These are phyloP conservation scores for Fusarium haematococcum DNA, from an alignment of 2,329 filamentous ascomycete genomes.

Conservation along the genomic window DNA sequence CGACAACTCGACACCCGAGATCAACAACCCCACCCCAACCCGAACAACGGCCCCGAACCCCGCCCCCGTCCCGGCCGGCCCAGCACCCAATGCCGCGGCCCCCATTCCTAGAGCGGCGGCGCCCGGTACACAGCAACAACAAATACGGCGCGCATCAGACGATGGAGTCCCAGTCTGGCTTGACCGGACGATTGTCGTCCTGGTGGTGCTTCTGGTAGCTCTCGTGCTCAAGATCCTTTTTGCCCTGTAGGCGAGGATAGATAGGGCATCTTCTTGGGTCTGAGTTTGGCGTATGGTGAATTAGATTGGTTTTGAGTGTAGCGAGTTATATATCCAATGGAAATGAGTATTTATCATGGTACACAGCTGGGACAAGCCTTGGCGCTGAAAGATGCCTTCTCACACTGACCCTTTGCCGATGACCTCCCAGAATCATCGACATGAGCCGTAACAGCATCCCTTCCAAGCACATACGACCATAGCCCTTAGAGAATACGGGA, in stretches of 20 bases:
- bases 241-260: constrained; percentile 36
- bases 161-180: constrained; percentile 78
- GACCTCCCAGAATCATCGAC: not conserved
- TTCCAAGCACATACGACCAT: not conserved
- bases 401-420: not conserved
- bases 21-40: constrained; percentile 29
- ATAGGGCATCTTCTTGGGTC: constrained; percentile 2
- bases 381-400: not conserved
- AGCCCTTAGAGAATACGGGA: not conserved
- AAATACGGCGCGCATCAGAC: constrained; percentile 39
- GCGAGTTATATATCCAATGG: constrained; percentile 41
- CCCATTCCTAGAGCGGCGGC: constrained; percentile 4
- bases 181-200: constrained; percentile 81
- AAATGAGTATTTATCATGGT: constrained; percentile 15
- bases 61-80: constrained; percentile 11
- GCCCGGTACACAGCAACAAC: constrained; percentile 24
- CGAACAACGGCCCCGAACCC: constrained; percentile 12
- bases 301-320: constrained; percentile 7
- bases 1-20: not conserved
- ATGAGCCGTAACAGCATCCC: not conserved
- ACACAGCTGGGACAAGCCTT: not conserved
- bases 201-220: constrained; percentile 76
- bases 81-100: constrained; percentile 7
- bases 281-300: constrained; percentile 18
- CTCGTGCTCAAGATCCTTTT: constrained; percentile 72